phyloP scores from a whole-genome alignment of 495 filamentous ascomycete species.

The Penicillium chermesinum region DNA sequence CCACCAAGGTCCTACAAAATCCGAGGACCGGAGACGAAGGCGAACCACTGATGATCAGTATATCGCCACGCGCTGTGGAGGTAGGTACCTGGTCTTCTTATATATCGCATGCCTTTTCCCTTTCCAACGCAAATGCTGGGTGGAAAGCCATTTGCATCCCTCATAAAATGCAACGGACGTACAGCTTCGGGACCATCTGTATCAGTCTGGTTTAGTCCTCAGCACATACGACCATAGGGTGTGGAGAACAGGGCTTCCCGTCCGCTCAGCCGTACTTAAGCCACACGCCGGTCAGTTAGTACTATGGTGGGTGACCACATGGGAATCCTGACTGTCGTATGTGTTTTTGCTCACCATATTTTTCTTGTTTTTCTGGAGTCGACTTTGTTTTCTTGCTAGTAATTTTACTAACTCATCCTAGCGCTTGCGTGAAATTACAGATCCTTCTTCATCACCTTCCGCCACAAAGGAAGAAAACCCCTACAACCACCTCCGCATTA shows the following conservation, averaged over 20 bases:
- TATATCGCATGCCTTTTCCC: slow-evolving; percentile 2
- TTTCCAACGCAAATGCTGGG: slow-evolving; percentile 2
- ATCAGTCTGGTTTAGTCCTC: slow-evolving; percentile 3
- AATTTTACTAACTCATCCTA: slow-evolving; percentile 26
- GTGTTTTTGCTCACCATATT: slow-evolving; percentile 29
- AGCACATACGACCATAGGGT: slow-evolving; percentile 47
- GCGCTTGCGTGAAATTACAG: slow-evolving; percentile 62
- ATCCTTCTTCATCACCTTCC: slow-evolving; percentile 38
- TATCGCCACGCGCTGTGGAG: slow-evolving; percentile 74
- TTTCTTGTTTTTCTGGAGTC: slow-evolving; percentile 28
- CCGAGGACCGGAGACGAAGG: slow-evolving; percentile 58
- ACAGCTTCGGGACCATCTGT: slow-evolving; percentile 7
- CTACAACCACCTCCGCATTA: slow-evolving; percentile 76
- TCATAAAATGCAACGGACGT: background rate
- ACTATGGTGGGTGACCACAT: slow-evolving; percentile 49
- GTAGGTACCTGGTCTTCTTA: slow-evolving; percentile 42
- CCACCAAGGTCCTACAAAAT: slow-evolving; percentile 33
- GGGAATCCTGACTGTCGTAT: slow-evolving; percentile 49
- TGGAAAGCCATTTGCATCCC: slow-evolving; percentile 4
- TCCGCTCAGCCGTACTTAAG: slow-evolving; percentile 49
- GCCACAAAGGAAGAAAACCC: slow-evolving; percentile 68
- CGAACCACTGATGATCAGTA: slow-evolving; percentile 72
- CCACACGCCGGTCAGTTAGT: slow-evolving; percentile 48
- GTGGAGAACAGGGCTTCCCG: slow-evolving; percentile 48
- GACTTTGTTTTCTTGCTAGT: background rate